Conservation (phyloP, 2,329 filamentous ascomycete genomes). For the Penicillium sp. region DNA sequence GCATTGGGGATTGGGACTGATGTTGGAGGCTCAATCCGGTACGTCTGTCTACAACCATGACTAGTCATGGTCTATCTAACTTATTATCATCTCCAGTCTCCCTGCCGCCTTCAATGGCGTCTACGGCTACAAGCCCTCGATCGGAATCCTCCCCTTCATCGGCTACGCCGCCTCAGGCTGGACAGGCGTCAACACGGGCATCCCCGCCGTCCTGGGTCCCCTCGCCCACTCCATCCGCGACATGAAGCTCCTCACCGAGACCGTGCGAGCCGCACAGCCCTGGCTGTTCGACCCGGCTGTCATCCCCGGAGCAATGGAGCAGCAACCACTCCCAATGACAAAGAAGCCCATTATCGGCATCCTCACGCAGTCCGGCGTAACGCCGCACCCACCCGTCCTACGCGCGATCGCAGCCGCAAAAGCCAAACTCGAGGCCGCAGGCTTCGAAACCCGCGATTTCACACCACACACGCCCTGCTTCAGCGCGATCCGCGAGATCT, state of each 20-base stretch:
- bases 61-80: not conserved
- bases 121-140: constrained; percentile 5
- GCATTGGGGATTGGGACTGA: constrained; percentile 38
- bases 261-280: not conserved
- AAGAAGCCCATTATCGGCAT: not conserved
- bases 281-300: constrained; percentile 1
- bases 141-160: constrained; percentile 5
- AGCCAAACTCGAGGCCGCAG: not conserved
- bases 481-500: not conserved
- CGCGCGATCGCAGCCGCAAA: not conserved
- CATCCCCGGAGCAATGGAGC: not conserved
- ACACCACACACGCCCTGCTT: not conserved
- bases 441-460: not conserved
- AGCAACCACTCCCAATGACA: not conserved
- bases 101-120: constrained; percentile 3
- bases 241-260: not conserved
- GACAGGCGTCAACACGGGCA: not conserved
- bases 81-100: not conserved
- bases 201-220: not conserved
- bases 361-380: not conserved
- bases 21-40: constrained; percentile 25
- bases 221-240: not conserved
- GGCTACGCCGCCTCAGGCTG: constrained; percentile 3
- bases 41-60: not conserved
- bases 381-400: not conserved